phyloP scores from a whole-genome alignment of 495 filamentous ascomycete genomes.

The Neohortaea acidophila region DNA sequence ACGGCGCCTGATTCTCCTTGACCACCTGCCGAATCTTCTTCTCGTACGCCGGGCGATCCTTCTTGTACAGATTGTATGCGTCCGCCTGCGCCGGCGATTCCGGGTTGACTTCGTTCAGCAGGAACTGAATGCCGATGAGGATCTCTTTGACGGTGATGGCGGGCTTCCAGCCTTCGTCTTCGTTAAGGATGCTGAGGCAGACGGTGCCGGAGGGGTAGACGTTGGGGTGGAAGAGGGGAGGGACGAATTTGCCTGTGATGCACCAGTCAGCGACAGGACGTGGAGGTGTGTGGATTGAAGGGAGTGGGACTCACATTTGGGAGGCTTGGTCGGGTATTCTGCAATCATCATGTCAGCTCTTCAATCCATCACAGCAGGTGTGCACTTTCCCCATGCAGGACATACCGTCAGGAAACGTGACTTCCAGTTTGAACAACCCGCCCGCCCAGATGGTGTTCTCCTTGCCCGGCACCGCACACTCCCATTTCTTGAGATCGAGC shows the following conservation, averaged over 20 bases:
- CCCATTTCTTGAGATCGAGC: slow-evolving; percentile 88
- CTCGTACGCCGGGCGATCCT: slow-evolving; percentile 75
- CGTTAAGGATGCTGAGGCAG: slow-evolving; percentile 93
- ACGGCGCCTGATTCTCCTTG: slow-evolving; percentile 61
- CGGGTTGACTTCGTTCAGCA: slow-evolving; percentile 91
- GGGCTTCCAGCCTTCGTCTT: slow-evolving; percentile 96
- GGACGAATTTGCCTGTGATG: slow-evolving; percentile 75
- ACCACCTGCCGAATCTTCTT: slow-evolving; percentile 74
- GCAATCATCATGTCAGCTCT: slow-evolving; percentile 12
- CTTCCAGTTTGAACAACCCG: slow-evolving; percentile 81
- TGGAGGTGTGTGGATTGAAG: not conserved
- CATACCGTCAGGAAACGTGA: slow-evolving; percentile 90
- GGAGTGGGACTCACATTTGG: slow-evolving; percentile 63
- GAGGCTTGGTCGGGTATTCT: slow-evolving; percentile 99
- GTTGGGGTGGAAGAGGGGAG: slow-evolving; percentile 95
- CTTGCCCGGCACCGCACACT: slow-evolving; percentile 90
- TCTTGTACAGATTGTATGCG: slow-evolving; percentile 93
- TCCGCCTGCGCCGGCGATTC: slow-evolving; percentile 95
- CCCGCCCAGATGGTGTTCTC: slow-evolving; percentile 94
- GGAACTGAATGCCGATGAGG: slow-evolving; percentile 84
- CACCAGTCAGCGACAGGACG: not conserved
- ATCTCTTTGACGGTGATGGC: slow-evolving; percentile 98
- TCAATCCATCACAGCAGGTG: slow-evolving; percentile 6
- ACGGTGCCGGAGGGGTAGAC: slow-evolving; percentile 98
- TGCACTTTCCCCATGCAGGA: slow-evolving; percentile 14